A percentile compares a stretch with the other conserved stretches of the same genome.
Conservation (phyloP, 257 asterid genomes). For the Ehretia macrophylla region DNA sequence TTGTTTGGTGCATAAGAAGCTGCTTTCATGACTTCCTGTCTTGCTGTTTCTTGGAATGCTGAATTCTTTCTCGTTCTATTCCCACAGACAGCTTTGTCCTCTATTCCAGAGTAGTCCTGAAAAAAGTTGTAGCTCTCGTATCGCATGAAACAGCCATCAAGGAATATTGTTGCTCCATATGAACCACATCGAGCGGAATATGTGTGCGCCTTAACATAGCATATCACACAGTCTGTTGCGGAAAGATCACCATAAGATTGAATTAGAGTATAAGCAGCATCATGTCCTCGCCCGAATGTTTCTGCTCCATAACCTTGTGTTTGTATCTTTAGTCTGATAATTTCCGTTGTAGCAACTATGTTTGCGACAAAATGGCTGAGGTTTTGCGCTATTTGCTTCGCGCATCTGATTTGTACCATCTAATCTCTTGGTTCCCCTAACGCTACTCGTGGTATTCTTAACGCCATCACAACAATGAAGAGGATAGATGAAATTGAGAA, state of each 20-base stretch:
- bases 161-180: constrained; percentile 14
- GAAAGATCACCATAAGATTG: constrained; percentile 30
- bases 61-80: constrained; percentile 18
- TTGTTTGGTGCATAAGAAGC: no score
- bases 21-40: no score
- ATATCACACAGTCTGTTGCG: constrained; percentile 9
- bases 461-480: not conserved
- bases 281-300: constrained; percentile 2
- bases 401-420: not conserved
- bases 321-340: no score
- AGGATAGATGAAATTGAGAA: not conserved
- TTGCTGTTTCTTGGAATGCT: no score
- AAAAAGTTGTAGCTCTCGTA: constrained; percentile 11
- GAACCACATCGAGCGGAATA: constrained; percentile 16
- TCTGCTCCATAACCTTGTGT: no score
- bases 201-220: constrained; percentile 11
- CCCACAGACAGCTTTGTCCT: constrained; percentile 16
- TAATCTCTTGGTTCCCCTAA: constrained; percentile 10
- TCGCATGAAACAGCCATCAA: constrained; percentile 25
- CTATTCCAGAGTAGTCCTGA: constrained; percentile 14
- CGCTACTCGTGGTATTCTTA: constrained; percentile 2
- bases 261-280: constrained; percentile 7
- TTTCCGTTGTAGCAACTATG: constrained; percentile 9
- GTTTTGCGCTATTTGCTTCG: constrained; percentile 2
- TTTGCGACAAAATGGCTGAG: constrained; percentile 1